Conservation (phyloP, 2,329 filamentous ascomycete genomes). For the Ophiostoma piceae region DNA sequence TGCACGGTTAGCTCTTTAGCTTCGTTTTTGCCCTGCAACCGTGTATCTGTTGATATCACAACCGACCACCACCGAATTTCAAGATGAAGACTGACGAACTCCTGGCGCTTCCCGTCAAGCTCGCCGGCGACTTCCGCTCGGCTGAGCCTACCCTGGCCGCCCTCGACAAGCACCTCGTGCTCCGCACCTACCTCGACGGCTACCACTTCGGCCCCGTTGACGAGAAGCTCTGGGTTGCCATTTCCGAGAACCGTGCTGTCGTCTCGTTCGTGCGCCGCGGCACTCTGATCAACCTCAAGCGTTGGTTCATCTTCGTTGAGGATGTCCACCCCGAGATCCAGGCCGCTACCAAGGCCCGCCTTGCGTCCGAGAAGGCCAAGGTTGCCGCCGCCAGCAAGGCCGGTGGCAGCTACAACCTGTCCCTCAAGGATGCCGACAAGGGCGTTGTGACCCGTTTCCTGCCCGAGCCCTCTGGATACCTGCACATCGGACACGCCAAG, state of each 20-base stretch:
- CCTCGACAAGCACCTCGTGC: conserved; percentile 80
- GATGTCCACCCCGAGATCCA: conserved; percentile 72
- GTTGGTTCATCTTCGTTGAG: conserved; percentile 87
- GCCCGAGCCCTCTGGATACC: conserved; percentile 90
- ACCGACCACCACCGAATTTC: background rate
- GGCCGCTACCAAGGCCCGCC: conserved; percentile 62
- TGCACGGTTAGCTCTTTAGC: background rate
- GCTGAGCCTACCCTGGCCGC: conserved; percentile 68
- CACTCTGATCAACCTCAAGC: conserved; percentile 66
- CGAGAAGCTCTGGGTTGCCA: conserved; percentile 73
- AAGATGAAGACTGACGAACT: conserved; percentile 55
- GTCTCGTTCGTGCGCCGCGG: conserved; percentile 75
- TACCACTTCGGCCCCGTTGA: conserved; percentile 74
- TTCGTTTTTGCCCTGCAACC: conserved; percentile 13
- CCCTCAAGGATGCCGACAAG: conserved; percentile 75
- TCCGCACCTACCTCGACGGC: conserved; percentile 80
- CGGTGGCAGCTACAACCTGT: conserved; percentile 84
- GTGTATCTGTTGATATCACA: background rate
- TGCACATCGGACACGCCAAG: conserved; percentile 95
- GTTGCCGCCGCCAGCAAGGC: conserved; percentile 65
- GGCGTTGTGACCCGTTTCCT: conserved; percentile 90
- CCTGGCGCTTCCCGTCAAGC: conserved; percentile 45
- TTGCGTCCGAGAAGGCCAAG: conserved; percentile 64
- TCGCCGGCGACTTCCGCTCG: conserved; percentile 70
- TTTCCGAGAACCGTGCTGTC: conserved; percentile 80